Evolutionary conservation across 345 rosid genomes (phyloP).

Genomic region (Schrenkiella parvula): DNA sequence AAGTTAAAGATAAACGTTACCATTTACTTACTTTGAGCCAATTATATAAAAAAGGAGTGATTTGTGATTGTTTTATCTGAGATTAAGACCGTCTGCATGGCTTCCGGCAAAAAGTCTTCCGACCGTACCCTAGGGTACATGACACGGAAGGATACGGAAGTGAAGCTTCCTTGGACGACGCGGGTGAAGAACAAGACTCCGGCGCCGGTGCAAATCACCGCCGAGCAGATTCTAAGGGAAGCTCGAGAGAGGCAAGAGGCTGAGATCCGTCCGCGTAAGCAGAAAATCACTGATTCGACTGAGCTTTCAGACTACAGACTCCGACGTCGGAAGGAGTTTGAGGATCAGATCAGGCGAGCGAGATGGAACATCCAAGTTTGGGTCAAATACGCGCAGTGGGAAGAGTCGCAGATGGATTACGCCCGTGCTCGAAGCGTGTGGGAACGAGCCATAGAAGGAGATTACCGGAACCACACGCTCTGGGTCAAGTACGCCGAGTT

Average conservation of each 20-base stretch:
- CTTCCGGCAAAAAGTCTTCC: neutral
- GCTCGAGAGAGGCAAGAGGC: neutral
- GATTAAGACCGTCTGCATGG: no score
- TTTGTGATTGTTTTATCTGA: no score
- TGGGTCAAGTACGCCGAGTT: slow-evolving; percentile 11
- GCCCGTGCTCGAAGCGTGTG: neutral
- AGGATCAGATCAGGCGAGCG: neutral
- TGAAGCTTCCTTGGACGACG: neutral
- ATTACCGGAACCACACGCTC: neutral
- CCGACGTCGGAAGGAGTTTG: slow-evolving; percentile 1
- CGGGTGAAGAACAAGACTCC: neutral
- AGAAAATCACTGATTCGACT: neutral
- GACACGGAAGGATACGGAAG: neutral
- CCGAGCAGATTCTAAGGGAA: neutral
- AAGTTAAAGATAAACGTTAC: no score
- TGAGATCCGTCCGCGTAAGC: neutral
- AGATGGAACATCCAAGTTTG: neutral
- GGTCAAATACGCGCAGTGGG: neutral
- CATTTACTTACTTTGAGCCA: no score
- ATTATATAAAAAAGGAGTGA: no score
- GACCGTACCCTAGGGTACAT: neutral
- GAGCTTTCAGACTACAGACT: neutral
- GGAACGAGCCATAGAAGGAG: neutral
- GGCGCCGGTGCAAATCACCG: neutral
- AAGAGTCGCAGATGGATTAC: neutral